Evolutionary conservation across 176 grass and related monocot genomes (phyloP).

Genomic region (Poa annua): DNA sequence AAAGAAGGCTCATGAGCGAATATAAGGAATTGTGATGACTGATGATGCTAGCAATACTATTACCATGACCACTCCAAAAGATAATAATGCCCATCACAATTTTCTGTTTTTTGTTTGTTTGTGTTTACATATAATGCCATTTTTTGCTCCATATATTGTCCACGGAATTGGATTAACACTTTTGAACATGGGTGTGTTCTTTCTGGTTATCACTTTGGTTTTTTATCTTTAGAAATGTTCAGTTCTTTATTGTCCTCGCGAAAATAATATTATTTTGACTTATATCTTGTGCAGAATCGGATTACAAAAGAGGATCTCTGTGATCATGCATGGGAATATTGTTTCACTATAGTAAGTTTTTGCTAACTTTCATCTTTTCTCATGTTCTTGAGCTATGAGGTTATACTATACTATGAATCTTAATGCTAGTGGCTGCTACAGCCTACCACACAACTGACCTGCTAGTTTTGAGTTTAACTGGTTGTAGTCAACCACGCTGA

Average conservation of each 20-base stretch:
- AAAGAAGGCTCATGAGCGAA: neutral
- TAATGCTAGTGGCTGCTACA: slow-evolving; percentile 36
- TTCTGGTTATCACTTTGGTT: slow-evolving; percentile 28
- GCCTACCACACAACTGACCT: slow-evolving; percentile 37
- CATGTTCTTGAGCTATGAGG: slow-evolving; percentile 24
- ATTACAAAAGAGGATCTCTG: slow-evolving; percentile 87
- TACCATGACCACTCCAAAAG: neutral
- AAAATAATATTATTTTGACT: slow-evolving; percentile 17
- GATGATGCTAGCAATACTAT: slow-evolving; percentile 16
- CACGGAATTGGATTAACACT: neutral
- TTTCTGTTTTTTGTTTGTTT: neutral
- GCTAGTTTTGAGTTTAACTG: slow-evolving; percentile 58
- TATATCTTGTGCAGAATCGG: slow-evolving; percentile 60
- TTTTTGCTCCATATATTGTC: neutral
- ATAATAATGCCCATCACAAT: slow-evolving; percentile 14
- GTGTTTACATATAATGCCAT: slow-evolving; percentile 6
- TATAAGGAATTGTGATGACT: slow-evolving; percentile 1
- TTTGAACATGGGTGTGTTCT: neutral
- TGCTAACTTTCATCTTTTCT: slow-evolving; percentile 3
- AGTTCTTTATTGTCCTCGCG: neutral
- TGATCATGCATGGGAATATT: slow-evolving; percentile 86
- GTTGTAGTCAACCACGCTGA: slow-evolving; percentile 45
- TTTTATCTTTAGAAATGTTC: slow-evolving; percentile 31
- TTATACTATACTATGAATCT: neutral
- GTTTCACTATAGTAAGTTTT: slow-evolving; percentile 74